phyloP scores from a whole-genome alignment of 805 yeast genomes.

The Myxozyma geophila region DNA sequence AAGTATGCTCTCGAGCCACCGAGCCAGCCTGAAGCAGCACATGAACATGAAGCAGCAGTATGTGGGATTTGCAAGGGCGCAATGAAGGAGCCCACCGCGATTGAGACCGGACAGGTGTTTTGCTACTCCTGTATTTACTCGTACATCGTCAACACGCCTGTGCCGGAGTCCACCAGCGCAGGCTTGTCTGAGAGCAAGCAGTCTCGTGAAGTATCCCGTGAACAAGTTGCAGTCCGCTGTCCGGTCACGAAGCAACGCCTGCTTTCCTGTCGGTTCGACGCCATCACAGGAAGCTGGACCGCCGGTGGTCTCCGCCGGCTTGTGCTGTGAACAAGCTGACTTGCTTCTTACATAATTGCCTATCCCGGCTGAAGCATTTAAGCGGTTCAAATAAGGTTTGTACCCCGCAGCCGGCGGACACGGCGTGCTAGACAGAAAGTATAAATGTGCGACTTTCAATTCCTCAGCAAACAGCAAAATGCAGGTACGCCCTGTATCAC shows the following conservation, averaged over 20 bases:
- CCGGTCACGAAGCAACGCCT: constrained; percentile 79
- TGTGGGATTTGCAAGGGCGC: constrained; percentile 75
- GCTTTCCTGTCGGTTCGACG: constrained; percentile 70
- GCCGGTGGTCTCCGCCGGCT: constrained; percentile 69
- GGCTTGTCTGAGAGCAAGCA: not conserved
- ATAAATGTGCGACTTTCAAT: too few relatives aligned
- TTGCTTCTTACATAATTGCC: not conserved
- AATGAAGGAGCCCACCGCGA: constrained; percentile 77
- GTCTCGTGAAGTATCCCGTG: too few relatives aligned
- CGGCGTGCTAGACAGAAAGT: not conserved
- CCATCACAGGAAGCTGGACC: constrained; percentile 66
- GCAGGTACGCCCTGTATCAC: too few relatives aligned
- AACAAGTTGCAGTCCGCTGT: constrained; percentile 67
- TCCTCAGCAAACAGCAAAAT: too few relatives aligned
- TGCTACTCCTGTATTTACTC: constrained; percentile 85
- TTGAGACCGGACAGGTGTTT: constrained; percentile 90
- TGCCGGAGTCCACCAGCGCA: not conserved
- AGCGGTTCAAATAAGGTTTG: not conserved
- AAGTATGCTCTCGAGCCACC: constrained; percentile 41
- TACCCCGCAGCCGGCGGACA: not conserved
- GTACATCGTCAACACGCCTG: constrained; percentile 54
- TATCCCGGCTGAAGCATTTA: not conserved
- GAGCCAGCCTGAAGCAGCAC: not conserved
- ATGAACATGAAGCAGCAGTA: constrained; percentile 7
- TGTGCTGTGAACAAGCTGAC: constrained; percentile 49